A percentile compares a stretch with the other conserved stretches of the same genome.
Conservation (phyloP, 2,329 filamentous ascomycete species). For the Septoria linicola region DNA sequence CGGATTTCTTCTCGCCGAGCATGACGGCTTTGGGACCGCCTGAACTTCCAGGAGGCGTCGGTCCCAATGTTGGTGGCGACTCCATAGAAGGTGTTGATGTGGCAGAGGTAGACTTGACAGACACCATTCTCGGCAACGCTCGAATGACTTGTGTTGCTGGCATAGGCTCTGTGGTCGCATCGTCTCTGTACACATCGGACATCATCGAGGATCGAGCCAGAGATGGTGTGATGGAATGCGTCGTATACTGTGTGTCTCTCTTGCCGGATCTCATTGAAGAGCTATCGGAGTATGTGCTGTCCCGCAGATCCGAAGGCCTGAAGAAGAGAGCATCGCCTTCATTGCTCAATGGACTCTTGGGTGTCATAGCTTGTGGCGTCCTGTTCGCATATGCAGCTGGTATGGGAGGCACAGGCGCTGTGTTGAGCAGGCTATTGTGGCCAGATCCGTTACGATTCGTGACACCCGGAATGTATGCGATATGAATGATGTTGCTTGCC, state of each 20-base stretch:
- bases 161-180: conserved; percentile 74
- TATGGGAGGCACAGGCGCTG: conserved; percentile 87
- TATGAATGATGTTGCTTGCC: conserved; percentile 98
- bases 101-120: conserved; percentile 60
- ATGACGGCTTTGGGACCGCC: conserved; percentile 33
- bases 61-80: conserved; percentile 14
- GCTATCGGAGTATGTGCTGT: conserved; percentile 83
- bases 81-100: conserved; percentile 18
- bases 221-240: conserved; percentile 51
- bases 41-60: conserved; percentile 18
- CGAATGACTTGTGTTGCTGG: conserved; percentile 84
- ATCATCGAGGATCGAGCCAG: conserved; percentile 64
- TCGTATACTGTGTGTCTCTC: conserved; percentile 41
- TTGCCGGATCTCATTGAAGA: conserved; percentile 49
- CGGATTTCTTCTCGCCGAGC: conserved; percentile 40
- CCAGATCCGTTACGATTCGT: conserved; percentile 76
- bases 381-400: conserved; percentile 55
- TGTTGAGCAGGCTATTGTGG: conserved; percentile 32
- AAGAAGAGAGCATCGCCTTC: conserved; percentile 85
- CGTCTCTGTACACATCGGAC: conserved; percentile 90
- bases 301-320: conserved; percentile 82
- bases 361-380: conserved; percentile 46
- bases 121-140: conserved; percentile 88
- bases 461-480: conserved; percentile 96
- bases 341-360: conserved; percentile 52